Evolutionary conservation across 2,329 filamentous ascomycete species (phyloP), one percentile per base, ranked within the genome.

Genomic region (Diaporthe humulicola): DNA sequence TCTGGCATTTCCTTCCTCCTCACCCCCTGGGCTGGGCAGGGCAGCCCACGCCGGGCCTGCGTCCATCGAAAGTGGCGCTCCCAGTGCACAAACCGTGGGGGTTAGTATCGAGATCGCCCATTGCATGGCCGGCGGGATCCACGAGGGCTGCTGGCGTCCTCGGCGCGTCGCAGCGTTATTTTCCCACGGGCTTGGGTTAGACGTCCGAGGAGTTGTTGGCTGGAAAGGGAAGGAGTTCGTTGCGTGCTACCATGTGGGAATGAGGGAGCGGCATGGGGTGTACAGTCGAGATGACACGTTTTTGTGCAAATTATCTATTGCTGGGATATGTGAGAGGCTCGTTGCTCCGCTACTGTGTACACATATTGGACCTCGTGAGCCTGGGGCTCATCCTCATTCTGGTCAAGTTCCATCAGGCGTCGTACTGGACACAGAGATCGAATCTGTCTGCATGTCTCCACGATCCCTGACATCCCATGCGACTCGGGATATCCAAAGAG

Each of bases 61-160:
- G n/a, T 54, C 33, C 64, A 38, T 54, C 33, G n/a, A 38, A 52
- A 28, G 48, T 40, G 48, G 48, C 45, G 38, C 48, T 69, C 8
- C n/a, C 48, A 40, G 30, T n/a, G 45, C 64, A 50, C 9, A 54
- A 14, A 22, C 48, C 64, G 64, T 69, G 64, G 64, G 64, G 64
- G 64, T 40, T 69, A 69, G 64, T 69, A n/a, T 40, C 48, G 45
- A 54, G 48, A 69, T 69, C 64, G 64, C 8, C 42, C 64, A 40
- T 54, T 19, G 33, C 28, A 14, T 38, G 33, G 48, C n/a, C n/a
- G 17, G 30, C 38, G 22, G 30, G 64, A 69, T 40, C 48, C 48
- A 54, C 30, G 42, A 33, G 25, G 38, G 54, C 33, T 38, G 42
- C 45, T 54, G 14, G 30, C 40, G 22, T 33, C 14, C 57, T 36